phyloP scores from a whole-genome alignment of 2,329 filamentous ascomycete species.

The Pseudogymnoascus sp. region DNA sequence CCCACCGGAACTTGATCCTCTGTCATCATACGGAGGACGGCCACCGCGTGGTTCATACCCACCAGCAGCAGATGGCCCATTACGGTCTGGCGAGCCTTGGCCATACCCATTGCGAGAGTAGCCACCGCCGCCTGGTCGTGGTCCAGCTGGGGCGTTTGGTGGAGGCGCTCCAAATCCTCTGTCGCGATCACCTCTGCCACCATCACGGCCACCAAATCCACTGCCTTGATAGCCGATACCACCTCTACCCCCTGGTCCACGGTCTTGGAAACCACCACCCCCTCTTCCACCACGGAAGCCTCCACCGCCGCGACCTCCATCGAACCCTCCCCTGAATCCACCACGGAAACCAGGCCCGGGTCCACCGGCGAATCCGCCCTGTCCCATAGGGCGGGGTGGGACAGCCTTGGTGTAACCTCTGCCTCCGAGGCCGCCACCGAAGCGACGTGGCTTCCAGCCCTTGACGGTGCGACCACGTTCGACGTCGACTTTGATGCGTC shows the following conservation, averaged over 20 bases:
- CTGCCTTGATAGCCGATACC: constrained; percentile 27
- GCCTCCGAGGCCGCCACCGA: constrained; percentile 86
- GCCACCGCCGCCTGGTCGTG: constrained; percentile 43
- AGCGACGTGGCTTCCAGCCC: constrained; percentile 84
- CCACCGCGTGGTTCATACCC: constrained; percentile 46
- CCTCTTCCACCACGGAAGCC: constrained; percentile 31
- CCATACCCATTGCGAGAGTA: constrained; percentile 31
- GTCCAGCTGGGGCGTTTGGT: constrained; percentile 52
- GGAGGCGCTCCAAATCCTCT: constrained; percentile 44
- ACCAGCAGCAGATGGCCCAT: constrained; percentile 31
- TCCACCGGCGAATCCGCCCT: constrained; percentile 45
- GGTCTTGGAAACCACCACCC: constrained; percentile 23
- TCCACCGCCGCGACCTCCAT: constrained; percentile 40
- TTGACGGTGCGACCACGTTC: constrained; percentile 91
- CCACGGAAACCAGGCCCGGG: constrained; percentile 33
- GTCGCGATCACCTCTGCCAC: constrained; percentile 15
- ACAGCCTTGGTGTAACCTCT: constrained; percentile 83
- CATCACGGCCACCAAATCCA: constrained; percentile 18
- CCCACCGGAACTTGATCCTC: constrained; percentile 39
- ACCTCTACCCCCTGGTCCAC: constrained; percentile 25
- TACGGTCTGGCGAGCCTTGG: constrained; percentile 26
- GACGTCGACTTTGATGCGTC: constrained; percentile 88
- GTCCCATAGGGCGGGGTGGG: constrained; percentile 61
- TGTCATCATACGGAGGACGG: constrained; percentile 54
- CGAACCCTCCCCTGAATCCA: constrained; percentile 29